phyloP scores from a whole-genome alignment of 2,329 filamentous ascomycete species.

The Aspergillus ustus region DNA sequence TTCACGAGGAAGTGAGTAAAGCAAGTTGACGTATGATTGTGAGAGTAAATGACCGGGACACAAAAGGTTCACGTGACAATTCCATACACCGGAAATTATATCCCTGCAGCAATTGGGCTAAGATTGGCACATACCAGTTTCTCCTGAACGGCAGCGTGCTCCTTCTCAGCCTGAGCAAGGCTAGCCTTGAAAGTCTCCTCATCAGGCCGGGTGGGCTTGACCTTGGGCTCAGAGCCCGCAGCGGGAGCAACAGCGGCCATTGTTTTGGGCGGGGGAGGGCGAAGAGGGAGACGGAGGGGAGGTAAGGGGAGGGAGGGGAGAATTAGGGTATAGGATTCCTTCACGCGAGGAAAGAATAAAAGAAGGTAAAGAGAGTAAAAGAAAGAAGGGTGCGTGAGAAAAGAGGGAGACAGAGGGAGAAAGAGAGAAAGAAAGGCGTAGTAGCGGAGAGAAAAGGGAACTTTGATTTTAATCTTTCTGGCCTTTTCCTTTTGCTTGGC shows the following conservation, averaged over 20 bases:
- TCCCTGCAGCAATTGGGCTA: slow-evolving; percentile 5
- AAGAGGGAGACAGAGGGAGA: slow-evolving; percentile 21
- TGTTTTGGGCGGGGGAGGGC: slow-evolving; percentile 15
- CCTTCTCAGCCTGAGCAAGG: slow-evolving; percentile 83
- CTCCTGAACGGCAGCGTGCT: slow-evolving; percentile 76
- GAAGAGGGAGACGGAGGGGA: slow-evolving; percentile 11
- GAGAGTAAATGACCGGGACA: not conserved
- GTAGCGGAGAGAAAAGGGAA: slow-evolving; percentile 21
- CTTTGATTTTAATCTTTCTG: slow-evolving; percentile 13
- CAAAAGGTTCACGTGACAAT: slow-evolving; percentile 6
- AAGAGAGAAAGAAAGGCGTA: slow-evolving; percentile 17
- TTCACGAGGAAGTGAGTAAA: not conserved
- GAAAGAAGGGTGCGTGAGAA: slow-evolving; percentile 12
- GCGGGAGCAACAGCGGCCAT: slow-evolving; percentile 43
- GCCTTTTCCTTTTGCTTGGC: slow-evolving; percentile 24
- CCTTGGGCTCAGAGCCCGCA: slow-evolving; percentile 44
- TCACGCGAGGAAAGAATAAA: slow-evolving; percentile 15
- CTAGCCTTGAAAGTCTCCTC: slow-evolving; percentile 80
- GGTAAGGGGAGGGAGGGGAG: slow-evolving; percentile 11
- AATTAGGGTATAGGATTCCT: slow-evolving; percentile 11
- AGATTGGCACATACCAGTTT: slow-evolving; percentile 56
- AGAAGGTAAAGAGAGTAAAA: slow-evolving; percentile 7
- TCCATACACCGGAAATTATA: not conserved
- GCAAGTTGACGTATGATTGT: not conserved
- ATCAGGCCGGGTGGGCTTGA: slow-evolving; percentile 83